Evolutionary conservation across 1,284 basidiomycete species (phyloP), one percentile per base, ranked within the genome.

Genomic region (Moesziomyces sp.): DNA sequence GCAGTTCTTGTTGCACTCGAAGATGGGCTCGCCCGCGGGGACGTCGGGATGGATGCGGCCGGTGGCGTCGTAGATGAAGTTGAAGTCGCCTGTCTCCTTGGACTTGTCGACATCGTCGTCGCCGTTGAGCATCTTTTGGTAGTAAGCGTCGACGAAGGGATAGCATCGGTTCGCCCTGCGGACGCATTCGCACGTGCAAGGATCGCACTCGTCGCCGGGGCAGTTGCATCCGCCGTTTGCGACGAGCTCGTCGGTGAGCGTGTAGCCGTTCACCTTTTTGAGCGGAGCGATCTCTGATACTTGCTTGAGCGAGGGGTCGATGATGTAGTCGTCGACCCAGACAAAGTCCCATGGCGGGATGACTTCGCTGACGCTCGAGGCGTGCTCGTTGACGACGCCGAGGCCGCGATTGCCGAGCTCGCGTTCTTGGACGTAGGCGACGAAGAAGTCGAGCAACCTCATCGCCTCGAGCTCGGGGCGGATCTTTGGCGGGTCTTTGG

Each of bases 1-100:
- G 82, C 94, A 97, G 16, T 89, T 86, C 46, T 88, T 89, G 77
- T 94, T 93, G 83, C 94, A 97, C 84, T 96, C 94, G 78, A 92
- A 93, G 38, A 95, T 90, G 0, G 93, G 90, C 55, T 88, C 57
- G 13, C 59, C 63, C 14, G 28, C 18, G 13, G 59, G 28, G 9
- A 65, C 26, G 4, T n/a, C 21, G 8, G 23, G 35, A 13, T 23
- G 28, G 19, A 80, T 48, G 3, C 54, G 38, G 16, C 78, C 77
- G 5, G 53, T 7, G 5, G 9, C 19, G 33, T 61, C 51, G 58
- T 80, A 80, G 43, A 61, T 59, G 45, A 74, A 74, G n/a, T 66
- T 44, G 42, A 21, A 26, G 24, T 26, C 24, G 56, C 16, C 10
- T 5, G n/a, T 10, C 14, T 18, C 42, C 26, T 10, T 24, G 19